A percentile compares a stretch with the other conserved stretches of the same genome.
phyloP scores from a whole-genome alignment of 345 rosid genomes.

The Acer negundo region DNA sequence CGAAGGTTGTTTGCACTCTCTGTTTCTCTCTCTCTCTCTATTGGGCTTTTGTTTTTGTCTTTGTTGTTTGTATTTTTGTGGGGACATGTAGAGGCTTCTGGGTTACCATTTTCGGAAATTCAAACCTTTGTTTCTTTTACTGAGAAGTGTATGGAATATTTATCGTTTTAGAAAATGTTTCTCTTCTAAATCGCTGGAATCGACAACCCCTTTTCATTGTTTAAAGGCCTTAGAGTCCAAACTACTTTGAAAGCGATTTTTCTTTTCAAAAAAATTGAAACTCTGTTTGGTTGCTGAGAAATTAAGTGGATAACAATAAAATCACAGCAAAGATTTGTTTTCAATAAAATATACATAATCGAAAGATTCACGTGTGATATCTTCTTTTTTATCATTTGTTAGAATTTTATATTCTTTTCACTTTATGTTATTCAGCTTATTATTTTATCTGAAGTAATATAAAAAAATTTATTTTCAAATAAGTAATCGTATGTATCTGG shows the following conservation, averaged over 20 bases:
- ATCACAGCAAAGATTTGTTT: not conserved
- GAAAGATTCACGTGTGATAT: too few relatives aligned
- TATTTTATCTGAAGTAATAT: not conserved
- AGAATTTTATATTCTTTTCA: not conserved
- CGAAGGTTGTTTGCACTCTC: constrained; percentile 46
- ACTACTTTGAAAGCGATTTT: not conserved
- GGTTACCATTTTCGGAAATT: not conserved
- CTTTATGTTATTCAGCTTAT: too few relatives aligned
- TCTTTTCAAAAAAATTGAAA: not conserved
- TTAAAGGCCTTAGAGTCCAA: not conserved
- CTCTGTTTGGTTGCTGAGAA: not conserved
- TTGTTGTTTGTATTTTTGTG: not conserved
- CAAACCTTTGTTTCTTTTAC: not conserved
- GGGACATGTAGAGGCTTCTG: not conserved
- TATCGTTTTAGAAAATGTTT: not conserved
- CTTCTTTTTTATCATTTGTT: not conserved
- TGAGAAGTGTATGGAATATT: constrained; percentile 7
- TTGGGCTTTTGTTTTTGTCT: not conserved
- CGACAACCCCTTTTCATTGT: not conserved
- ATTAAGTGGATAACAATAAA: not conserved
- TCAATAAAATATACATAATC: too few relatives aligned
- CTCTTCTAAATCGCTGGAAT: not conserved
- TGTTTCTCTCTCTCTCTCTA: not conserved
- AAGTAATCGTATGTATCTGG: not conserved
- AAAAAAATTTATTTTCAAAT: too few relatives aligned